Percentiles rank a stretch among this genome's conserved stretches.
Conservation (phyloP, 306 rosid species). For the Acacia acuminata region DNA sequence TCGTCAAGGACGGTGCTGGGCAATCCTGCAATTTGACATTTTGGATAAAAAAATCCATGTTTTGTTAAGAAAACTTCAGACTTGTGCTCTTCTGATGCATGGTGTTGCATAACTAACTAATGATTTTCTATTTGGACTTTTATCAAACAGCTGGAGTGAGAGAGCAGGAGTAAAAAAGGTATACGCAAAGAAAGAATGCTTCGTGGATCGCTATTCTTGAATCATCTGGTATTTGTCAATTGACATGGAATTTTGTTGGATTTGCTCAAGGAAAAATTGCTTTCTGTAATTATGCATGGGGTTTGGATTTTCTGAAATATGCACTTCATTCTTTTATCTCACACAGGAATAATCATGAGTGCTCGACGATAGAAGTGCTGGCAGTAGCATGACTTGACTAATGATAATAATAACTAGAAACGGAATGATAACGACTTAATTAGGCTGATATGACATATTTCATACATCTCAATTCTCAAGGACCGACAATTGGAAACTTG, state of each 20-base stretch:
- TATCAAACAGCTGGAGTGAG: not conserved
- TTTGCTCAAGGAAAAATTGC: not conserved
- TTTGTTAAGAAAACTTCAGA: not conserved
- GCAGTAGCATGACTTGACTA: no score
- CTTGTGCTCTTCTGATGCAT: not conserved
- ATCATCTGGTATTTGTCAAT: not conserved
- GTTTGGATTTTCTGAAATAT: not conserved
- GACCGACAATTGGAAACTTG: not conserved
- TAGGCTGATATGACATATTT: no score
- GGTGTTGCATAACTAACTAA: slow-evolving; percentile 1
- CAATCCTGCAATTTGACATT: not conserved
- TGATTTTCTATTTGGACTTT: not conserved
- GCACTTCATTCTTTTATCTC: not conserved
- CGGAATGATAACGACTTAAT: not conserved
- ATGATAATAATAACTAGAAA: not conserved
- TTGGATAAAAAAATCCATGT: not conserved
- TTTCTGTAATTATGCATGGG: not conserved
- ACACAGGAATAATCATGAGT: not conserved
- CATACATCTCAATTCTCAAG: no score
- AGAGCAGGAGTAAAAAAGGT: not conserved
- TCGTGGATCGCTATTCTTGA: not conserved
- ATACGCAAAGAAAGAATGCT: not conserved
- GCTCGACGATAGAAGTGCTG: not conserved
- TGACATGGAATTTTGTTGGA: not conserved
- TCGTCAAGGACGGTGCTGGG: not conserved